These are phyloP conservation scores for Phaeoacremonium minimum DNA, from an alignment of 2,329 filamentous ascomycete species.

Conservation along the genomic window DNA sequence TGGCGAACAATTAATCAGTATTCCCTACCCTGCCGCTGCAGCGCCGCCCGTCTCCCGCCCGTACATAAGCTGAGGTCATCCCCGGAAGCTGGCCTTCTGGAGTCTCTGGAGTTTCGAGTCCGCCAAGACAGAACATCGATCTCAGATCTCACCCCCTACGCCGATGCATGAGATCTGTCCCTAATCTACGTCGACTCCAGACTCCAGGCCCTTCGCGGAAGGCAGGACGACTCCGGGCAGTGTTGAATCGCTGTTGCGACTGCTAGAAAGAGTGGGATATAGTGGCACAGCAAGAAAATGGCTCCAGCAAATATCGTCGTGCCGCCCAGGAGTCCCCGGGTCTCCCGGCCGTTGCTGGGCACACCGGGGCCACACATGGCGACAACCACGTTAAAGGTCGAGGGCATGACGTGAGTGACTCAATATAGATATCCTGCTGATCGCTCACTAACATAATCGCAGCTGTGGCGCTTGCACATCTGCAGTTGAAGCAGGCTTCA, in stretches of 20 bases:
- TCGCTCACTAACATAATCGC: slow-evolving; percentile 35
- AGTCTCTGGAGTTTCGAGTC: background rate
- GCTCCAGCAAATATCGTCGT: slow-evolving; percentile 46
- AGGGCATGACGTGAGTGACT: slow-evolving; percentile 70
- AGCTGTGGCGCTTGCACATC: slow-evolving; percentile 92
- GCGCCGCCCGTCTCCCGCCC: no score
- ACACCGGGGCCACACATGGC: slow-evolving; percentile 63
- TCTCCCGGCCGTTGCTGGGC: slow-evolving; percentile 20
- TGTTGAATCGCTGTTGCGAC: no score
- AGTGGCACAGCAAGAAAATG: slow-evolving; percentile 30
- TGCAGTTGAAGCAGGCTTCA: slow-evolving; percentile 89
- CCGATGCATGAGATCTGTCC: background rate
- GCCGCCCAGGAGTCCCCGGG: slow-evolving; percentile 32
- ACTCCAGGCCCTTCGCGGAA: slow-evolving; percentile 3
- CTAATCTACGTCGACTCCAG: background rate
- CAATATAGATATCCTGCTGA: slow-evolving; percentile 5
- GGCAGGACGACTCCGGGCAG: no score
- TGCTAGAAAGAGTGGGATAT: background rate
- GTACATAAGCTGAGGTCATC: slow-evolving; percentile 7
- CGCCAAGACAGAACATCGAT: slow-evolving; percentile 3
- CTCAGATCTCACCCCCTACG: background rate
- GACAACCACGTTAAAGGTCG: slow-evolving; percentile 85
- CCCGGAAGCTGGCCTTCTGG: slow-evolving; percentile 12
- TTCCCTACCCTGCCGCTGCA: no score
- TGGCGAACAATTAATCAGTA: no score